A percentile compares a stretch with the other conserved stretches of the same genome.
phyloP scores from a whole-genome alignment of 805 yeast species.

The Spathaspora hagerdaliae region DNA sequence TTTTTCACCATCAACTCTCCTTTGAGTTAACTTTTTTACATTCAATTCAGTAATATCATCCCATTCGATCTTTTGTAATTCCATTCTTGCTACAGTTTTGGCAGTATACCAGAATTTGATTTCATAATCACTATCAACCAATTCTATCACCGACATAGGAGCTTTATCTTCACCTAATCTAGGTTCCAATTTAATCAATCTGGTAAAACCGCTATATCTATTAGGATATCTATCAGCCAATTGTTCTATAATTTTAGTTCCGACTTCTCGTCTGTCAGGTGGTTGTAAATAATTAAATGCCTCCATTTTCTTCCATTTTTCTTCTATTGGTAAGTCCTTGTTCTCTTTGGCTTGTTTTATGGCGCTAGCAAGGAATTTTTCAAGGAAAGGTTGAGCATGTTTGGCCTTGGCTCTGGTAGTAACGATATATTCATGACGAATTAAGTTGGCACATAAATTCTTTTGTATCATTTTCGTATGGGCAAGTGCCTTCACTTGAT shows the following conservation, averaged over 20 bases:
- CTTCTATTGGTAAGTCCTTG: constrained; percentile 9
- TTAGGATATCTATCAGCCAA: constrained; percentile 58
- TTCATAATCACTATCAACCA: constrained; percentile 67
- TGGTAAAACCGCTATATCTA: constrained; percentile 79
- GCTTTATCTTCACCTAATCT: constrained; percentile 83
- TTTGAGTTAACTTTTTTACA: constrained; percentile 45
- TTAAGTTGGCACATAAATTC: constrained; percentile 39
- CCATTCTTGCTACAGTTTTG: constrained; percentile 77
- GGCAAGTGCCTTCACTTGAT: constrained; percentile 38
- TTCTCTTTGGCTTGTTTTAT: constrained; percentile 20
- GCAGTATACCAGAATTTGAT: constrained; percentile 75
- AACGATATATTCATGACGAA: constrained; percentile 41
- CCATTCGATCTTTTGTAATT: constrained; percentile 54
- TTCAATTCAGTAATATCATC: constrained; percentile 51
- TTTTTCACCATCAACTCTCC: constrained; percentile 47
- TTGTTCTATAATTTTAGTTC: constrained; percentile 63
- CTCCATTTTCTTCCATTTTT: constrained; percentile 12
- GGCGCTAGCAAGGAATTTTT: constrained; percentile 32
- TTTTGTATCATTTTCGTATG: constrained; percentile 43
- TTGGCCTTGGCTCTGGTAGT: constrained; percentile 43
- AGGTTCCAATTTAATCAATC: constrained; percentile 79
- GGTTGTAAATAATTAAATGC: constrained; percentile 44
- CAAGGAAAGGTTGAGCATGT: constrained; percentile 39
- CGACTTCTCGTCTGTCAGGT: constrained; percentile 34
- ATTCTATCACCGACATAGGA: constrained; percentile 81